Evolutionary conservation across 495 filamentous ascomycete species (phyloP).

Genomic region (Durotheca rogersii): DNA sequence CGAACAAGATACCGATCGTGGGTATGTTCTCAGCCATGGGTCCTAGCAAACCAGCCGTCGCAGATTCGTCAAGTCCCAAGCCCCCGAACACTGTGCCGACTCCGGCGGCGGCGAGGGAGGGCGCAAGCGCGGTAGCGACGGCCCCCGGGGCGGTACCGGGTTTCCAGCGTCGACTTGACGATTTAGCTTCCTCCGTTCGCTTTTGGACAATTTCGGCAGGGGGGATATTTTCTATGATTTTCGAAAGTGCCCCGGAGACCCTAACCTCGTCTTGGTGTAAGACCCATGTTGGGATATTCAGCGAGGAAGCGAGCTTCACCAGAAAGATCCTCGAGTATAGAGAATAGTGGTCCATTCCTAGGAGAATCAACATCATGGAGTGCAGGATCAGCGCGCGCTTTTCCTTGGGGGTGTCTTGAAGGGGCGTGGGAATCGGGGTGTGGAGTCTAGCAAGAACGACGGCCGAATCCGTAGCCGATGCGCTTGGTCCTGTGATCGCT

Average conservation of each 20-base stretch:
- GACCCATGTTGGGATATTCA: conserved; percentile 63
- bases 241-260: conserved; percentile 71
- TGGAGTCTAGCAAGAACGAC: conserved; percentile 43
- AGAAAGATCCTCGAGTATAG: conserved; percentile 75
- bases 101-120: conserved; percentile 77
- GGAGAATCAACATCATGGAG: conserved; percentile 68
- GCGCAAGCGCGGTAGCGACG: conserved; percentile 74
- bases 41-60: conserved; percentile 77
- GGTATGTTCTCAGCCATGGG: conserved; percentile 73
- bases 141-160: conserved; percentile 73
- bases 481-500: conserved; percentile 28
- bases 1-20: conserved; percentile 81
- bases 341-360: conserved; percentile 80
- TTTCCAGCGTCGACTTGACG: conserved; percentile 69
- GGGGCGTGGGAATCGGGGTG: conserved; percentile 46
- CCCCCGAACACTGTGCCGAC: conserved; percentile 81
- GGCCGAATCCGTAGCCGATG: conserved; percentile 39
- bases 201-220: conserved; percentile 66
- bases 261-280: conserved; percentile 71
- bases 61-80: conserved; percentile 65
- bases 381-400: conserved; percentile 52
- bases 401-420: conserved; percentile 43
- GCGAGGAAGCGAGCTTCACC: conserved; percentile 64
- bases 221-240: conserved; percentile 69
- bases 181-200: conserved; percentile 65